Base-by-base conservation (phyloP, 441 rosid genomes). In the Viola pubescens region DNA sequence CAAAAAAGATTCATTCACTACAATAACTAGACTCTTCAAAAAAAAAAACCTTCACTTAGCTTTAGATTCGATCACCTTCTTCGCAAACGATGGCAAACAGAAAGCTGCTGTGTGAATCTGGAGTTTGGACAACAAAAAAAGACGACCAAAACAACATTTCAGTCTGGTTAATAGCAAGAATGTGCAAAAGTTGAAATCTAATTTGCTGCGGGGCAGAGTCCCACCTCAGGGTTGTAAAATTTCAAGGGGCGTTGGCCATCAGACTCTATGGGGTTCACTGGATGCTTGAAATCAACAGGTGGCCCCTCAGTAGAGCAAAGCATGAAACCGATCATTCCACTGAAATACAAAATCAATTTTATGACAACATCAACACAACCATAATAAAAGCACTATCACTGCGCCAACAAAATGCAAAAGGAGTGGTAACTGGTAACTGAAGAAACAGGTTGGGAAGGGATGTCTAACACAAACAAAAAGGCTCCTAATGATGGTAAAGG, bases 311-410 rank as follows among this genome's bases (percentile, higher is more conserved):
- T 84, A 7, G 98, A 82, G 75, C 98, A 91, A 56, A 91, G 92
- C 98, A 91, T 88, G 79, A 88, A 91, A 37, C 98, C 98, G 2
- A 91, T 91, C 71, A 88, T 89, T 10, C 96, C 98, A 73, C 98
- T 91, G 76, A 56, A 66, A 56, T 62, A 70, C 19, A 48, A 3
- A 16, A 53, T 8, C 26, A 61, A 61, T 41, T 8, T 9, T 5
- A 2, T 13, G 6, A 6, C 49, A 42, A 12, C 13, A 45, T 47
- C 41, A 49, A 48, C 39, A 11, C 39, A 58, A 9, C 11, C 13
- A n/a, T 26, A 45, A 5, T 9, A 52, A 39, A n/a, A 43, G 13
- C 37, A 55, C 49, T 16, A 13, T 34, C n/a, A 4, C 34, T 12
- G 3, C 3, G 12, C 37, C 51, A 41, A 4, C 8, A 52, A 11